A percentile compares a stretch with the other conserved stretches of the same genome.
Conservation (phyloP, 805 yeast genomes). For the Debaryomyces castellii region DNA sequence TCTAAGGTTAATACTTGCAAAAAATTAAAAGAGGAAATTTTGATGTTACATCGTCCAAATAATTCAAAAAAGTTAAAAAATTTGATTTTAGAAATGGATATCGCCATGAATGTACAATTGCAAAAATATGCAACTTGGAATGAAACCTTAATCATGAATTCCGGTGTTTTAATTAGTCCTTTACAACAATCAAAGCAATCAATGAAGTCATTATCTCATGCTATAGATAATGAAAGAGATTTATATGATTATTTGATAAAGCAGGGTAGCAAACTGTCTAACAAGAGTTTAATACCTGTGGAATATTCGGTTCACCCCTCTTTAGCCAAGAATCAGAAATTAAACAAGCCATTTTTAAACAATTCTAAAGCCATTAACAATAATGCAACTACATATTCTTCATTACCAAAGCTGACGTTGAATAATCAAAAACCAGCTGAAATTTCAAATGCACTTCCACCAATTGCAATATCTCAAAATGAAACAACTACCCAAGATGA, state of each 20-base stretch:
- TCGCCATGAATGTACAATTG: slow-evolving; percentile 84
- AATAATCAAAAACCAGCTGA: not conserved
- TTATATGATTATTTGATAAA: slow-evolving; percentile 66
- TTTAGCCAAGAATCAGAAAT: slow-evolving; percentile 38
- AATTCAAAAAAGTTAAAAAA: slow-evolving; percentile 70
- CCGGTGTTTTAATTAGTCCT: slow-evolving; percentile 83
- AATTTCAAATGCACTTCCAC: not conserved
- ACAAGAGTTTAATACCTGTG: slow-evolving; percentile 57
- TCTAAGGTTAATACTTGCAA: slow-evolving; percentile 72
- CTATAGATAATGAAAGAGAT: slow-evolving; percentile 82
- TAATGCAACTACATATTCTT: not conserved
- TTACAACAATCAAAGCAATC: slow-evolving; percentile 57
- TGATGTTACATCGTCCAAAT: slow-evolving; percentile 75
- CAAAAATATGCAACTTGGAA: slow-evolving; percentile 86
- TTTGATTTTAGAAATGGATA: slow-evolving; percentile 80
- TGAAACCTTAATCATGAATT: slow-evolving; percentile 78
- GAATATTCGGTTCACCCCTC: slow-evolving; percentile 73
- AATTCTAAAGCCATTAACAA: slow-evolving; percentile 3
- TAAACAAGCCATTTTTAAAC: slow-evolving; percentile 34
- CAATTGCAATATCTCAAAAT: not conserved
- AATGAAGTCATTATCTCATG: slow-evolving; percentile 72
- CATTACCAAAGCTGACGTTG: not conserved
- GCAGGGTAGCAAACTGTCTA: slow-evolving; percentile 37
- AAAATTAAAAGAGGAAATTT: slow-evolving; percentile 68
- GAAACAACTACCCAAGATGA: not conserved